Evolutionary conservation across 1,139 yeast genomes (phyloP).

Genomic region (Yamadazyma triangularis): DNA sequence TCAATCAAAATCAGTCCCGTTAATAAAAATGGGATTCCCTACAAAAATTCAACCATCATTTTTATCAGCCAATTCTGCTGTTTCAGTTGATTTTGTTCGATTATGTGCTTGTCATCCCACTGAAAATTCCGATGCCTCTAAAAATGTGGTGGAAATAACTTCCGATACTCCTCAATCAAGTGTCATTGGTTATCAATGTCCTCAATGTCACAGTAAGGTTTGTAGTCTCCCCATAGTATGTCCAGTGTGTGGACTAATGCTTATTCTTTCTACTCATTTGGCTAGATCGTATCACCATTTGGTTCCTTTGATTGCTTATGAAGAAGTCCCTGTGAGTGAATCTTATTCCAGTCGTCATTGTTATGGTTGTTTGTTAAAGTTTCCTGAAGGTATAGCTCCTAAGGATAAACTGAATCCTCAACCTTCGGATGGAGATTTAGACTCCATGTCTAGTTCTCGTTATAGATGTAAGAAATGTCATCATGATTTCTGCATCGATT

Average conservation of each 20-base stretch:
- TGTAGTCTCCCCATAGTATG: conserved; percentile 89
- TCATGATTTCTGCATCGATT: conserved; percentile 83
- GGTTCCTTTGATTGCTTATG: conserved; percentile 75
- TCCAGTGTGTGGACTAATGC: conserved; percentile 88
- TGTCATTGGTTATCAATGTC: conserved; percentile 64
- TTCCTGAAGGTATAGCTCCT: conserved; percentile 42
- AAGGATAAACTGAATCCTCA: conserved; percentile 9
- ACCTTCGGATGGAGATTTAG: conserved; percentile 18
- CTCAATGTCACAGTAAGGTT: conserved; percentile 80
- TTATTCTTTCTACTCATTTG: conserved; percentile 87
- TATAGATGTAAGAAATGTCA: conserved; percentile 69
- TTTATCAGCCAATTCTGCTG: conserved; percentile 26
- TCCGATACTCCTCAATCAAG: conserved; percentile 13
- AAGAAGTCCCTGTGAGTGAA: conserved; percentile 58
- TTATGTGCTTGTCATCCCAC: conserved; percentile 80
- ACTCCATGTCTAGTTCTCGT: conserved; percentile 53
- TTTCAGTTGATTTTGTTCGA: conserved; percentile 50
- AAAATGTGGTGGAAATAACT: conserved; percentile 23
- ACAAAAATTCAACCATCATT: conserved; percentile 42
- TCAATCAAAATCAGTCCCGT: conserved; percentile 59
- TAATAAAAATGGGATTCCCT: conserved; percentile 98
- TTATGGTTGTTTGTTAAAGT: conserved; percentile 61
- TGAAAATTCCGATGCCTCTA: conserved; percentile 28
- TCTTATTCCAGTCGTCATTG: conserved; percentile 47
- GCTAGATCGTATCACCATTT: conserved; percentile 95